Base-by-base conservation (phyloP, 202 grass and related monocot genomes). In the Tripidium arundinaceum region DNA sequence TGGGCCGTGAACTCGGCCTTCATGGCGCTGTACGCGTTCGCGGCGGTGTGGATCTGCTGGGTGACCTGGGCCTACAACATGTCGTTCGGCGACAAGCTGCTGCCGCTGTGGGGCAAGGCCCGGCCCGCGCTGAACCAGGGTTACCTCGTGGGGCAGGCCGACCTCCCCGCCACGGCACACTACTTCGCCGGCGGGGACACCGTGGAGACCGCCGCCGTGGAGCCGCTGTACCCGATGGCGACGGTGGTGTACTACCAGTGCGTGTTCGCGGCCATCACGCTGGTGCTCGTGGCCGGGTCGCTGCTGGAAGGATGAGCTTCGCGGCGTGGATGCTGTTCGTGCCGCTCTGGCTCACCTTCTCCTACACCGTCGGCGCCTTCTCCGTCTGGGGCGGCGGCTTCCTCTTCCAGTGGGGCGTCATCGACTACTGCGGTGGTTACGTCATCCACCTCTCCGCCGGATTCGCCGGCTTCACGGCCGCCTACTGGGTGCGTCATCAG, bases 401-500 rank as follows among this genome's bases (percentile, higher is more conserved):
- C 83, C 80, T 94, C 40, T 92, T 85, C 84, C 92, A 89, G 66
- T 94, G 87, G 92, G 92, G 92, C 52, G 88, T 94, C 42, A 89
- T 94, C 63, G 92, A 94, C 83, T 94, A 92, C 84, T 91, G 89
- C 38, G 92, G 89, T 54, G 92, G 92, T 1, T 94, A 94, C 86
- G 92, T 94, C 81, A 82, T 94, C 79, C 92, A 94, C 81, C 92
- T 94, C 22, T 91, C 92, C 68, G 89, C 92, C 21, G 92, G 89
- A 63, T 68, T 94, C 55, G 83, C 92, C 43, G 92, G 92, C 24
- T 94, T 92, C 89, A 94, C 92, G 3, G 92, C 89, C n/a, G 92
- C 92, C 0, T 94, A 94, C 65, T 94, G 92, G 92, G 92, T 94
- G n/a, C n/a, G n/a, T n/a, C n/a, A n/a, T n/a, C n/a, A n/a, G n/a